Evolutionary conservation across 2,329 filamentous ascomycete species (phyloP), one percentile per base, ranked within the genome.

Genomic region (Fusarium foetens): DNA sequence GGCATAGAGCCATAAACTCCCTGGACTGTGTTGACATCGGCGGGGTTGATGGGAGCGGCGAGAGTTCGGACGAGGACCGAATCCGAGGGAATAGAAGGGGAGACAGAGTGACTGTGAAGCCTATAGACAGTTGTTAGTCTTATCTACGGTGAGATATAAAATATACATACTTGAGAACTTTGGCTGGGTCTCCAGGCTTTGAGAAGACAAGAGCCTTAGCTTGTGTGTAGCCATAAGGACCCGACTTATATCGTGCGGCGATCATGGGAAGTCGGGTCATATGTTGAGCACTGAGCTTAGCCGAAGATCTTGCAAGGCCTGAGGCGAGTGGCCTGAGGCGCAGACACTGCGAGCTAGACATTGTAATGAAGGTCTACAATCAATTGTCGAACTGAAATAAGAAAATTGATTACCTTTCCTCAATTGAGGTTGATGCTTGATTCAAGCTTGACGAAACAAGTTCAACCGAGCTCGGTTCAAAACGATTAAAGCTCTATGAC

Each of bases 11-110:
- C 95, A 84, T 99, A 99, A 8, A 95, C 94, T 73, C 96, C 96
- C 85, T 99, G 96, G 78, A 99, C 93, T 78, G 95, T 95, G 86
- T 99, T 99, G 82, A 99, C 93, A 84, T 99, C 96, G 78, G 96
- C 95, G 29, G 96, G 96, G 84, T 99, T 99, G 82, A 99, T 94
- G 63, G 96, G 94, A 2, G 94, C 91, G 36, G 95, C 93, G 77
- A 99, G 93, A 77, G 96, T 92, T 81, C 94, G 94, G 67, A 99
- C 86, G 60, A 95, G 94, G 75, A 97, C 83, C 51, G 87, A 84
- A 52, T 82, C 83, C 38, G 85, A 80, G 52, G 93, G 92, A 71
- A 94, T 88, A 7, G 89, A 88, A 6, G 93, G 93, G 8, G 92
- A 92, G 79, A 95, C 94, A 74, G 92, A 94, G 84, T 95, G 90